Conservation (phyloP, 2,329 filamentous ascomycete genomes). For the Fusarium algeriense region DNA sequence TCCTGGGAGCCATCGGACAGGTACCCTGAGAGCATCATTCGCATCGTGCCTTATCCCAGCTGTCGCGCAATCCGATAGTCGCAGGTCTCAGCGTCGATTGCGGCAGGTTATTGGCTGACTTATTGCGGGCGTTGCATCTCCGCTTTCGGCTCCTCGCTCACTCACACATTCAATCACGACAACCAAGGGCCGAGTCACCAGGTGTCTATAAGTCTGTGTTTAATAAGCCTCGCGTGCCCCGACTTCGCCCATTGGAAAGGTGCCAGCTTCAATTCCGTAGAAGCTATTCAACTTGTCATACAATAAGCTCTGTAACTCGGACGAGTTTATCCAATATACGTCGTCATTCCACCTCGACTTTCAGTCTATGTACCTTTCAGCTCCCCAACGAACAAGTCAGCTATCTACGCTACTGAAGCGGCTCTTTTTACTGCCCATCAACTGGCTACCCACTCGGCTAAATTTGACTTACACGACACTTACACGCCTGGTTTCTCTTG, state of each 20-base stretch:
- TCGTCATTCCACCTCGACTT: background rate
- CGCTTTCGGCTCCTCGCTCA: constrained; percentile 48
- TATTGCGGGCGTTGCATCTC: constrained; percentile 42
- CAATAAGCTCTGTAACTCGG: background rate
- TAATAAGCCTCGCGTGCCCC: constrained; percentile 45
- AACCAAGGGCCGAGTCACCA: constrained; percentile 44
- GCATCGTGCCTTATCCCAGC: constrained; percentile 20
- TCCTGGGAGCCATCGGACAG: constrained; percentile 30
- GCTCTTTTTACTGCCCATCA: constrained; percentile 27
- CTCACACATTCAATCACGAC: constrained; percentile 39
- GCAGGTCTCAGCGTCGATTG: constrained; percentile 42
- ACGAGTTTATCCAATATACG: background rate
- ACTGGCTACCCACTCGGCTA: constrained; percentile 27
- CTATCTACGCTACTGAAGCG: constrained; percentile 31
- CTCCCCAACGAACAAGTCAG: constrained; percentile 15
- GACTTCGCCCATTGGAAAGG: constrained; percentile 36
- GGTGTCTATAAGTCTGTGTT: constrained; percentile 43
- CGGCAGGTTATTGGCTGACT: constrained; percentile 40
- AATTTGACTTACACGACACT: constrained; percentile 44
- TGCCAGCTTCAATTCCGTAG: constrained; percentile 10
- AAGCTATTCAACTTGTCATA: background rate
- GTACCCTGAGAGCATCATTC: constrained; percentile 38
- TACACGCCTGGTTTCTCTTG: constrained; percentile 17
- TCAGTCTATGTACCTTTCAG: constrained; percentile 1
- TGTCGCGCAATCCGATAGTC: constrained; percentile 44